Conservation (phyloP, 2,329 filamentous ascomycete genomes). For the Neospermospora avenae region DNA sequence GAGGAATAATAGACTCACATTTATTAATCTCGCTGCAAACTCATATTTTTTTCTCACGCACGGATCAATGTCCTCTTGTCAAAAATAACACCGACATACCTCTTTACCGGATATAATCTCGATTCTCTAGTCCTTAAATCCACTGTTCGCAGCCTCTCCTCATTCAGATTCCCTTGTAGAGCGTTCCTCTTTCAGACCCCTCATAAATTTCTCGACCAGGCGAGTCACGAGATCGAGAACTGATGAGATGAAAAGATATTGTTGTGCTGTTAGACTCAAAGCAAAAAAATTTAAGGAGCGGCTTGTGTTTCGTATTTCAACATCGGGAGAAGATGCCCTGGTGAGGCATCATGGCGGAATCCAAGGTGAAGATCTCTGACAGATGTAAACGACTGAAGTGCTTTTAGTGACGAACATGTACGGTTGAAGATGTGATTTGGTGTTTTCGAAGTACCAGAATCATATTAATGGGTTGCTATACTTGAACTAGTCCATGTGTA, state of each 20-base stretch:
- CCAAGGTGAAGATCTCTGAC: too few relatives aligned
- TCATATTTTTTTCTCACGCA: background rate
- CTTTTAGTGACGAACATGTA: too few relatives aligned
- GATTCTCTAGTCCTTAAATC: background rate
- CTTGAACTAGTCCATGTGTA: too few relatives aligned
- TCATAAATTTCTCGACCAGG: background rate
- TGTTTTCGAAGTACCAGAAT: background rate
- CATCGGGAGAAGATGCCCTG: too few relatives aligned
- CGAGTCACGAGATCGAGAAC: background rate
- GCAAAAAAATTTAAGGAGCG: background rate
- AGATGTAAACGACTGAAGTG: background rate
- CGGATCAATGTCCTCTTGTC: background rate
- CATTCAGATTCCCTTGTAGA: background rate
- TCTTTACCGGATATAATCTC: background rate
- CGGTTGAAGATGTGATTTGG: too few relatives aligned
- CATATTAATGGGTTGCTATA: background rate
- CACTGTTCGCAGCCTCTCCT: background rate
- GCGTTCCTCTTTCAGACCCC: background rate
- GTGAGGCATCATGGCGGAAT: too few relatives aligned
- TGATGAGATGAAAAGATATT: background rate
- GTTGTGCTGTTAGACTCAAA: background rate
- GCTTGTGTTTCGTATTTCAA: background rate
- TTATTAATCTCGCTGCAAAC: background rate
- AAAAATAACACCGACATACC: background rate
- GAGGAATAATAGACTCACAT: too few relatives aligned